These are phyloP conservation scores for Alternaria triticina DNA, from an alignment of 2,329 filamentous ascomycete species.

Conservation along the genomic window DNA sequence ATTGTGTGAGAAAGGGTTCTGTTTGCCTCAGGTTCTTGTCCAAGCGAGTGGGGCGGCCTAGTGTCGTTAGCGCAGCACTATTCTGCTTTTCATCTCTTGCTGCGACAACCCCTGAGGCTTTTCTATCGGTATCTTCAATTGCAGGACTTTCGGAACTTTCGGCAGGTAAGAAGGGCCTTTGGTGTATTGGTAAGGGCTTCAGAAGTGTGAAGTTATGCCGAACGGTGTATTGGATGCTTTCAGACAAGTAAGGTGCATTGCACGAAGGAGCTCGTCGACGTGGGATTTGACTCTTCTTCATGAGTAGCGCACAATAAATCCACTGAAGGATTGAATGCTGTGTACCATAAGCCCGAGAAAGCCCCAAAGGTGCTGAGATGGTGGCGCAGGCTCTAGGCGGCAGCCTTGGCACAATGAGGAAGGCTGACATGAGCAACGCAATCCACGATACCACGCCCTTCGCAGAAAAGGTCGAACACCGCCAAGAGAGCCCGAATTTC, in stretches of 20 bases:
- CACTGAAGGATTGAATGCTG: not conserved
- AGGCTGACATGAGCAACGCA: not conserved
- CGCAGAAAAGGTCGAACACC: no score
- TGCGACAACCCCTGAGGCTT: not conserved
- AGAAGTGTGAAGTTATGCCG: not conserved
- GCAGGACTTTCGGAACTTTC: not conserved
- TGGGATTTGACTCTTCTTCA: not conserved
- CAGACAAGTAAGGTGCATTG: not conserved
- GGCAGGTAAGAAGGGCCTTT: not conserved
- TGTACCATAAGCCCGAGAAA: not conserved
- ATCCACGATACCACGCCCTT: not conserved
- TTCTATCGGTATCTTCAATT: not conserved
- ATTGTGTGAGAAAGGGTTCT: not conserved
- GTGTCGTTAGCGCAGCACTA: not conserved
- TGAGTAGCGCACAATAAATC: not conserved
- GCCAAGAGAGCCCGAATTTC: no score
- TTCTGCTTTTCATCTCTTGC: not conserved
- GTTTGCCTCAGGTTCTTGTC: slow-evolving; percentile 1
- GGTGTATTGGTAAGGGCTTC: not conserved
- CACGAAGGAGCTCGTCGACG: not conserved
- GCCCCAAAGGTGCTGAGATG: not conserved
- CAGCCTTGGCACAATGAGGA: not conserved
- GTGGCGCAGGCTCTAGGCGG: not conserved
- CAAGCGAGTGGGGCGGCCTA: not conserved
- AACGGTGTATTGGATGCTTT: not conserved